Evolutionary conservation across 2,329 filamentous ascomycete species (phyloP).

Genomic region (Pochonia chlamydosporia): DNA sequence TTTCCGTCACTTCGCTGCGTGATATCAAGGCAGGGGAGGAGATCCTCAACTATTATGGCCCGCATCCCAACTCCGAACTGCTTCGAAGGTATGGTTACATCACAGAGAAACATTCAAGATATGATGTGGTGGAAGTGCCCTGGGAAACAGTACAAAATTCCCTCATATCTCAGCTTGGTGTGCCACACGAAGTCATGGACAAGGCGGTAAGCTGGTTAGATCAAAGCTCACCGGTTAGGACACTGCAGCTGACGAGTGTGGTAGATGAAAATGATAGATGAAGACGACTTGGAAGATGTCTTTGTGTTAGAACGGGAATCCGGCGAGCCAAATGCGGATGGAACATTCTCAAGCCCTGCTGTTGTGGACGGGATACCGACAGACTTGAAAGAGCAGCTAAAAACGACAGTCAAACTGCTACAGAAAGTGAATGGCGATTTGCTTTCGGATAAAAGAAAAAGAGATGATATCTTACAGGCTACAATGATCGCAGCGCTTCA

Average conservation of each 20-base stretch:
- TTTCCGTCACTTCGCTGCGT: slow-evolving; percentile 68
- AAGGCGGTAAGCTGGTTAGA: slow-evolving; percentile 33
- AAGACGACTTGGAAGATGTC: slow-evolving; percentile 66
- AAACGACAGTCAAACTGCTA: slow-evolving; percentile 41
- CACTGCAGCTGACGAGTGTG: slow-evolving; percentile 16
- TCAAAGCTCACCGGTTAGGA: neutral
- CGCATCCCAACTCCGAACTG: slow-evolving; percentile 75
- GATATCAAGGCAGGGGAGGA: slow-evolving; percentile 66
- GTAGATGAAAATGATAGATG: slow-evolving; percentile 44
- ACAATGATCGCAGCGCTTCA: slow-evolving; percentile 34
- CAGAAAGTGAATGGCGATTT: slow-evolving; percentile 36
- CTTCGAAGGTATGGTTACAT: slow-evolving; percentile 83
- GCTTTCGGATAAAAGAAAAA: slow-evolving; percentile 42
- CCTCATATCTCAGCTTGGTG: slow-evolving; percentile 30
- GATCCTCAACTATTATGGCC: slow-evolving; percentile 85
- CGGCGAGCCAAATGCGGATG: slow-evolving; percentile 44
- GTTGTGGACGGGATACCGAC: slow-evolving; percentile 38
- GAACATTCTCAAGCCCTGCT: slow-evolving; percentile 33
- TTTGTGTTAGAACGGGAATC: slow-evolving; percentile 61
- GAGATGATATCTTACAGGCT: slow-evolving; percentile 39
- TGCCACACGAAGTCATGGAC: slow-evolving; percentile 31
- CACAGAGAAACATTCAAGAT: slow-evolving; percentile 68
- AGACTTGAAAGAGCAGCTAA: slow-evolving; percentile 47
- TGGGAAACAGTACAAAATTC: slow-evolving; percentile 51
- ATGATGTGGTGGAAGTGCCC: slow-evolving; percentile 78